Evolutionary conservation across 2,329 filamentous ascomycete genomes (phyloP), one percentile per base, ranked within the genome.

Genomic region (Gaeumannomyces tritici): DNA sequence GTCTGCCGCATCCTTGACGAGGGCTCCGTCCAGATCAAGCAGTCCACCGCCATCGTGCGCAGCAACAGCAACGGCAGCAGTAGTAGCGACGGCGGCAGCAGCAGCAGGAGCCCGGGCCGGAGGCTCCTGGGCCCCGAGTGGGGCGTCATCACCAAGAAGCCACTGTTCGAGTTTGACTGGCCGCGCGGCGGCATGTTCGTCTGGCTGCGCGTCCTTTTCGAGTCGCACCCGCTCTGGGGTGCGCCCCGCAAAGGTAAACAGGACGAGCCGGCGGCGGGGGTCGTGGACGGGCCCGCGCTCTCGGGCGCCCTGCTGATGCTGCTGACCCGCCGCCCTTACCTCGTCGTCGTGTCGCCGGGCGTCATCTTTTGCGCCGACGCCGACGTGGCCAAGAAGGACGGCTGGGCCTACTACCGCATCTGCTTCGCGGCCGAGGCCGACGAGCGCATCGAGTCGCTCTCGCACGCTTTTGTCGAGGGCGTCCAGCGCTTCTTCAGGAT

Each of bases 141-240:
- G 87, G 83, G 87, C 64, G 82, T 93, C 64, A 82, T 96, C 58
- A 86, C 87, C 69, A 92, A 89, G 75, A 88, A 84, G 1, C 80
- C 82, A 64, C 82, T 96, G 67, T 90, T 88, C 73, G 84, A 87
- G 57, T 96, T 96, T 71, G 75, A 83, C 67, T 91, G 89, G 81
- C 92, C 93, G 1, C 84, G 89, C 31, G 93, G 88, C 47, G 93
- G 93, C 70, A 97, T 97, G 92, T 97, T 96, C 73, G 75, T 96
- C 62, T 97, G 93, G 93, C 69, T 96, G 4, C 81, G 84, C 62
- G 75, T 95, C 64, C 81, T 86, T 71, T 89, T 92, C 68, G 83
- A 88, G 62, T 78, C 79, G 2, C 92, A 96, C 70, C 90, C 91
- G 15, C 80, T 96, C 18, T 87, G 79, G 72, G 69, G 72, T 61